Conservation (phyloP, 345 rosid species). For the Boechera stricta region DNA sequence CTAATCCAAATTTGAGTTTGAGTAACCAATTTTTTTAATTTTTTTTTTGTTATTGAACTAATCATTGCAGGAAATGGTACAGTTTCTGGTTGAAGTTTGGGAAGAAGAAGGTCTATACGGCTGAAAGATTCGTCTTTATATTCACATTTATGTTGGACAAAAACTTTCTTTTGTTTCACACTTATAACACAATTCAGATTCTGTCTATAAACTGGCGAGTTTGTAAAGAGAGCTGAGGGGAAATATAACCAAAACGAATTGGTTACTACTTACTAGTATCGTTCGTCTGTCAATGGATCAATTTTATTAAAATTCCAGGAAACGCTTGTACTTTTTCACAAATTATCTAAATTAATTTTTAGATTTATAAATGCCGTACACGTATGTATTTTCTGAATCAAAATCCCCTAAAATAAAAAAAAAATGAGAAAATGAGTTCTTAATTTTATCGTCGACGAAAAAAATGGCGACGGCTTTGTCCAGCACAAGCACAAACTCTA, state of each 20-base stretch:
- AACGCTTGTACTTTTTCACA: not conserved
- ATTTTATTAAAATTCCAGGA: not conserved
- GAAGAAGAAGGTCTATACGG: constrained; percentile 84
- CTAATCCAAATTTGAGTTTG: not conserved
- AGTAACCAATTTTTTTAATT: not conserved
- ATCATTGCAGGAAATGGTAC: constrained; percentile 76
- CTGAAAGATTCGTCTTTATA: constrained; percentile 45
- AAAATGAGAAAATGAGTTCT: not conserved
- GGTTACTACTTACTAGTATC: not conserved
- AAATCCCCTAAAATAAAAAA: not conserved
- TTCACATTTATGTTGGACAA: not conserved
- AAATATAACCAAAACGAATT: not conserved
- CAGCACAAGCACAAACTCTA: constrained; percentile 13
- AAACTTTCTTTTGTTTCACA: not conserved
- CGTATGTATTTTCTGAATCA: not conserved
- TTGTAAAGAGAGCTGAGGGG: constrained; percentile 6
- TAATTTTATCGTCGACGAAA: constrained; percentile 9
- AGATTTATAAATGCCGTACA: not conserved
- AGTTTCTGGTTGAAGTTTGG: constrained; percentile 83
- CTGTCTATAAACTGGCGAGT: not conserved
- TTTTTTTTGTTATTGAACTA: not conserved
- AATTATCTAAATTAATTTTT: not conserved
- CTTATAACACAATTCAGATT: not conserved
- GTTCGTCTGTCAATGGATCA: not conserved
- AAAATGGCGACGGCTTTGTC: constrained; percentile 32